Evolutionary conservation across 345 rosid species (phyloP).

Genomic region (Hypericum androsaemum): DNA sequence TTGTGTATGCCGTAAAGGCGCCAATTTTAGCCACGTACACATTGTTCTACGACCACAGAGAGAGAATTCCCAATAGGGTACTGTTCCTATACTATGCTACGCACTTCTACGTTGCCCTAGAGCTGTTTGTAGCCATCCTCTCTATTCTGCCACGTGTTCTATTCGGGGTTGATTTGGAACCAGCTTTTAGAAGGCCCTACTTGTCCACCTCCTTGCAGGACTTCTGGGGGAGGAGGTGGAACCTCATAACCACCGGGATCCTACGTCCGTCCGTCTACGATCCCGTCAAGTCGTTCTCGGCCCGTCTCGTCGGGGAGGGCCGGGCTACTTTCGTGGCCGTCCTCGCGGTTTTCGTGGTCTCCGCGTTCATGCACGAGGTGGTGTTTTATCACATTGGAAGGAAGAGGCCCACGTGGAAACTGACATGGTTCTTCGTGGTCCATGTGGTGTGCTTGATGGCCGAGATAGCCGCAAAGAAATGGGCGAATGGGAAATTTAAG

Average conservation of each 20-base stretch:
- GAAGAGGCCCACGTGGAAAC: not conserved
- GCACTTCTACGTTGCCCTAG: slow-evolving; percentile 13
- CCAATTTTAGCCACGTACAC: too few species aligned
- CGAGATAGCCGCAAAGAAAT: not conserved
- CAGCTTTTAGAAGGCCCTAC: slow-evolving; percentile 18
- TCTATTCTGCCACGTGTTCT: slow-evolving; percentile 11
- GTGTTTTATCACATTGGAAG: not conserved
- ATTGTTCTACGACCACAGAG: too few species aligned
- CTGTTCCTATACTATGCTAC: not conserved
- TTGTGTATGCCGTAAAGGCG: too few species aligned
- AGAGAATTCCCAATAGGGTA: not conserved
- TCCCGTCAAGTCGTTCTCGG: too few species aligned
- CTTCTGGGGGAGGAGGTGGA: slow-evolving; percentile 75
- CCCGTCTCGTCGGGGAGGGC: not conserved
- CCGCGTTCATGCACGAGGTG: not conserved
- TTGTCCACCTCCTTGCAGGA: slow-evolving; percentile 58
- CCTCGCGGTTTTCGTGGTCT: not conserved
- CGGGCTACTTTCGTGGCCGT: not conserved
- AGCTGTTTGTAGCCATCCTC: slow-evolving; percentile 7
- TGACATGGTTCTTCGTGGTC: not conserved
- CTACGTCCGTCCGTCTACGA: slow-evolving; percentile 47
- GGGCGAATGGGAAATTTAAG: not conserved
- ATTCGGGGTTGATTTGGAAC: slow-evolving; percentile 13
- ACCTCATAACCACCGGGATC: slow-evolving; percentile 46
- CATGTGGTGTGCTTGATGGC: not conserved